These are phyloP conservation scores for Fraxinus anomala DNA, from an alignment of 257 asterid genomes.

Conservation along the genomic window DNA sequence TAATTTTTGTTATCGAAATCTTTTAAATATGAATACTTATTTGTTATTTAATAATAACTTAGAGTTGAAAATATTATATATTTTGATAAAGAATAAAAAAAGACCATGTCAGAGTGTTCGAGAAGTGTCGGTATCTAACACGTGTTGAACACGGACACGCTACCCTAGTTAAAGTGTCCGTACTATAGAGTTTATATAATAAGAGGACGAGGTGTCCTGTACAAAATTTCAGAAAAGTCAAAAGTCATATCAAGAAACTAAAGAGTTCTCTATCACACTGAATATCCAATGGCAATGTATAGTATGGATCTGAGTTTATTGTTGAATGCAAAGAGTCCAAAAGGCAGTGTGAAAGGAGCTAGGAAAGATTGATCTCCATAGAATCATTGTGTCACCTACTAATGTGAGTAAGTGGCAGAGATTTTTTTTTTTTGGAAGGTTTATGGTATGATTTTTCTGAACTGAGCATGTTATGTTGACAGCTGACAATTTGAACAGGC, in stretches of 20 bases:
- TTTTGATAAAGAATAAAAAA: too few relatives aligned
- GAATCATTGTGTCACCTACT: neutral
- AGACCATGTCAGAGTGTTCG: too few relatives aligned
- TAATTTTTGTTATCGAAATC: too few relatives aligned
- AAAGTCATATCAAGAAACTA: neutral
- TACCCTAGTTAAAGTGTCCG: too few relatives aligned
- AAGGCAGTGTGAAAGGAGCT: neutral
- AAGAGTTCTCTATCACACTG: neutral
- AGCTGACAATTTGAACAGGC: neutral
- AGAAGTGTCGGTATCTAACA: too few relatives aligned
- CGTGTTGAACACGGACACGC: too few relatives aligned
- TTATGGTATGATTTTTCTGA: too few relatives aligned
- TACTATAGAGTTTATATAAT: neutral
- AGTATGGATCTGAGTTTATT: neutral
- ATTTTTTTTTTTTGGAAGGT: neutral
- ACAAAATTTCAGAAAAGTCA: neutral
- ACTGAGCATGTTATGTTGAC: neutral
- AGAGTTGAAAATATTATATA: too few relatives aligned
- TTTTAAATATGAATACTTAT: too few relatives aligned
- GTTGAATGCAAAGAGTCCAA: neutral
- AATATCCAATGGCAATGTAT: neutral
- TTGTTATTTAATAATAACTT: too few relatives aligned
- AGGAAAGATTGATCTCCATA: neutral
- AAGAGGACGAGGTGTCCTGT: neutral
- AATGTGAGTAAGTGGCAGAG: neutral